These are phyloP conservation scores for Phragmites australis DNA, from an alignment of 176 grass and related monocot genomes.

Conservation along the genomic window DNA sequence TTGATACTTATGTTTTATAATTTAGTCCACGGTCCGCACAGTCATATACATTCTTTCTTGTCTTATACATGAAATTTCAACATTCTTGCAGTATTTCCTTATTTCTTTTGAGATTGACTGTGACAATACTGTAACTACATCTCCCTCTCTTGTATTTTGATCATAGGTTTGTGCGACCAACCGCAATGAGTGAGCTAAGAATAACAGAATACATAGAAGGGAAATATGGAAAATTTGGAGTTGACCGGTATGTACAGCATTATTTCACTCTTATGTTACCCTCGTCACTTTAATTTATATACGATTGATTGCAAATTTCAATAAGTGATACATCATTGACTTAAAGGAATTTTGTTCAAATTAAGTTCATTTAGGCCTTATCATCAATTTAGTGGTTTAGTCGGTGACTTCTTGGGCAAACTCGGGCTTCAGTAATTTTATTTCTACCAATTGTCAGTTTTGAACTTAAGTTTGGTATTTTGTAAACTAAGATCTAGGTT, in stretches of 20 bases:
- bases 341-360: slow-evolving; percentile 28
- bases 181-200: slow-evolving; percentile 67
- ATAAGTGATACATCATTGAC: background rate
- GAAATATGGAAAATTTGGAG: slow-evolving; percentile 93
- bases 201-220: slow-evolving; percentile 86
- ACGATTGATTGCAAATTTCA: background rate
- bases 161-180: slow-evolving; percentile 79
- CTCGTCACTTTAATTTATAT: slow-evolving; percentile 8
- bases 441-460: background rate
- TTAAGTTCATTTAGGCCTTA: slow-evolving; percentile 11
- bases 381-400: background rate
- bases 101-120: background rate
- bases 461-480: background rate
- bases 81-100: slow-evolving; percentile 13
- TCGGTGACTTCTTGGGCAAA: background rate
- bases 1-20: background rate
- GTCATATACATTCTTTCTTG: slow-evolving; percentile 8
- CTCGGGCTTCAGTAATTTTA: background rate
- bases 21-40: slow-evolving; percentile 6
- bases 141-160: slow-evolving; percentile 10
- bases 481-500: background rate
- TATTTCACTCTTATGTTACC: slow-evolving; percentile 28
- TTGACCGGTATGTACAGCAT: slow-evolving; percentile 67
- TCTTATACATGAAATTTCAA: background rate
- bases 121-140: slow-evolving; percentile 15